Conservation (phyloP, 495 filamentous ascomycete species). For the Aspergillus bertholletiae region DNA sequence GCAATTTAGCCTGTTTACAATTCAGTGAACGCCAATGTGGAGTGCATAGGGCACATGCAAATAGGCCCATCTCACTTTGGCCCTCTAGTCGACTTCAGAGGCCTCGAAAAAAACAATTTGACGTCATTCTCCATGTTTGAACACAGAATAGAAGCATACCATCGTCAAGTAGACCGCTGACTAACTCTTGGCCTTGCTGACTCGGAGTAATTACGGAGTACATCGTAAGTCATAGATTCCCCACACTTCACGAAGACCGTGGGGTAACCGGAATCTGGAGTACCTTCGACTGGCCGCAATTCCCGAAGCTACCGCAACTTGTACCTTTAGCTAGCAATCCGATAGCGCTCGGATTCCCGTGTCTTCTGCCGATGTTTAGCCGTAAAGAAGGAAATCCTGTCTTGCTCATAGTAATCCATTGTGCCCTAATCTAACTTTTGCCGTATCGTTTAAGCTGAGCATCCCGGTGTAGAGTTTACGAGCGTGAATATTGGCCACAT, state of each 20-base stretch:
- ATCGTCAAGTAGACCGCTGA: too few relatives aligned
- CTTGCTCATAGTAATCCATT: neutral
- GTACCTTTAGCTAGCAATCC: too few relatives aligned
- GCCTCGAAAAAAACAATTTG: neutral
- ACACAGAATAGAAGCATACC: neutral
- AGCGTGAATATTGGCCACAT: too few relatives aligned
- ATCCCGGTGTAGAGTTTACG: too few relatives aligned
- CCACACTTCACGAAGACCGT: neutral
- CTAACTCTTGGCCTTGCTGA: too few relatives aligned
- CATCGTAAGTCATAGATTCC: neutral
- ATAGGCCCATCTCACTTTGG: neutral
- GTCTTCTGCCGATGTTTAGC: neutral
- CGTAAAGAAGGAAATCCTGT: neutral
- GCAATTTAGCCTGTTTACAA: neutral
- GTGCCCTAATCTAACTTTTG: neutral
- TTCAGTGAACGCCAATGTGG: neutral
- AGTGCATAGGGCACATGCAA: neutral
- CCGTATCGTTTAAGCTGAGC: too few relatives aligned
- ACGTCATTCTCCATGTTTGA: neutral
- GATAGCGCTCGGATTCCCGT: neutral
- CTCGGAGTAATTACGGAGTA: neutral
- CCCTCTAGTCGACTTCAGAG: neutral
- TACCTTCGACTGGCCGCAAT: neutral
- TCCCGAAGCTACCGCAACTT: neutral
- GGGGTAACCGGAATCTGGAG: neutral